Evolutionary conservation across 1,284 basidiomycete species (phyloP).

Genomic region (Tremellales sp.): DNA sequence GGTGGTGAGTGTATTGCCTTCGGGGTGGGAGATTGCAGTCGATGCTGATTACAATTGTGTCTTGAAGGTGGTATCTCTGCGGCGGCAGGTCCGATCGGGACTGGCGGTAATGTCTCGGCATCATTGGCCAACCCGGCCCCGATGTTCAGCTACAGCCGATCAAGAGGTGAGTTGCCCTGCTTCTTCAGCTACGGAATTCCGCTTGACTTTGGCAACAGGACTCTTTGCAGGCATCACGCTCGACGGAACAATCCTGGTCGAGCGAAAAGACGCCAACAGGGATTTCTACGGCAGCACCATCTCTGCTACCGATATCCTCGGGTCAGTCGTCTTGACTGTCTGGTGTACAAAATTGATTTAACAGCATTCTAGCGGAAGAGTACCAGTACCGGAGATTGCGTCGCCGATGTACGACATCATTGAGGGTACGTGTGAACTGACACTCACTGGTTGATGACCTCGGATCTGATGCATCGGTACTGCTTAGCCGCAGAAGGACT

Average conservation of each 20-base stretch:
- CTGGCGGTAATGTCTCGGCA: conserved; percentile 85
- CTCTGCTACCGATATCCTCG: conserved; percentile 82
- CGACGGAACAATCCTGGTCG: conserved; percentile 91
- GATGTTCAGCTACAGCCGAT: conserved; percentile 96
- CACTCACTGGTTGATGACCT: conserved; percentile 68
- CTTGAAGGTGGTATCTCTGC: conserved; percentile 69
- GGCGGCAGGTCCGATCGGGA: conserved; percentile 88
- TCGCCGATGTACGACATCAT: conserved; percentile 91
- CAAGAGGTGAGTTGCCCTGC: conserved; percentile 71
- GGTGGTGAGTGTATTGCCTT: conserved; percentile 54
- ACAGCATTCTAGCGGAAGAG: conserved; percentile 60
- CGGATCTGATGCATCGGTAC: too few species aligned
- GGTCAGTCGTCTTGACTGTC: conserved; percentile 21
- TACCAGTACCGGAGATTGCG: conserved; percentile 94
- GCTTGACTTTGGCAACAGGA: conserved; percentile 60
- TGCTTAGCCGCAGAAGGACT: conserved; percentile 50
- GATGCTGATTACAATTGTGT: too few species aligned
- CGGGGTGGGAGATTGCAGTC: too few species aligned
- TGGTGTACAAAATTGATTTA: not conserved
- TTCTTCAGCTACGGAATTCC: too few species aligned
- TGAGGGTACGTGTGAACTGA: conserved; percentile 53
- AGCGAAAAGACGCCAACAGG: conserved; percentile 88
- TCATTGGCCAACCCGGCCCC: conserved; percentile 87
- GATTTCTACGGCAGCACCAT: conserved; percentile 94
- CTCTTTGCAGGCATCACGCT: conserved; percentile 92